Evolutionary conservation across 257 asterid genomes (phyloP).

Genomic region (Paraleonurus japonicus): DNA sequence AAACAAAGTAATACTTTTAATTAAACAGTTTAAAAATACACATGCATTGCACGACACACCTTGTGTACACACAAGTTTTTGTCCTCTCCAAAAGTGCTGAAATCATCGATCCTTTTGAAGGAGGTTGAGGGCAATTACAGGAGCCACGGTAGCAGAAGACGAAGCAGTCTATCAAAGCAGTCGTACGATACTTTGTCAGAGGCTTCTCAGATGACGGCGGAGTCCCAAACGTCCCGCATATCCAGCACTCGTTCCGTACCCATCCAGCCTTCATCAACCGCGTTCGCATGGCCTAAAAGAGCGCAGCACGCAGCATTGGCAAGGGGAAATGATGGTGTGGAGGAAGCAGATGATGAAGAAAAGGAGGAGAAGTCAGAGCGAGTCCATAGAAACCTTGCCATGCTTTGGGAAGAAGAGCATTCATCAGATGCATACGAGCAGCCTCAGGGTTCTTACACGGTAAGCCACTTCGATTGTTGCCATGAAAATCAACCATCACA

Average conservation of each 20-base stretch:
- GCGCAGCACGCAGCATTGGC: constrained; percentile 34
- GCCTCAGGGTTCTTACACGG: constrained; percentile 43
- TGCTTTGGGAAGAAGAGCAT: constrained; percentile 34
- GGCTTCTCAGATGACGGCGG: constrained; percentile 64
- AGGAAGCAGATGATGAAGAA: constrained; percentile 30
- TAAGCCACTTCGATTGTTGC: constrained; percentile 9
- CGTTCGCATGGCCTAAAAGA: constrained; percentile 43
- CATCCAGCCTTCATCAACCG: constrained; percentile 42
- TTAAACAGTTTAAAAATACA: too few species aligned
- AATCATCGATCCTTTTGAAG: constrained; percentile 28
- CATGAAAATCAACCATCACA: not conserved
- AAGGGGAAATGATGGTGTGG: constrained; percentile 19
- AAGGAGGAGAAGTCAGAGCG: constrained; percentile 20
- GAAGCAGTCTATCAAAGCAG: constrained; percentile 44
- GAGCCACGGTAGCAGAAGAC: constrained; percentile 37
- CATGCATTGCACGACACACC: too few species aligned
- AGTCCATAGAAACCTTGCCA: constrained; percentile 15
- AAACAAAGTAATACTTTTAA: too few species aligned
- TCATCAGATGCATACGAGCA: constrained; percentile 37
- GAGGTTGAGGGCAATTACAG: constrained; percentile 43
- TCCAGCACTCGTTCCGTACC: constrained; percentile 72
- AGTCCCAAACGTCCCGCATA: constrained; percentile 54
- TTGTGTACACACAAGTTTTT: too few species aligned
- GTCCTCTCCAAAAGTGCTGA: not conserved
- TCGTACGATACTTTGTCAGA: constrained; percentile 69